phyloP scores from a whole-genome alignment of 2,329 filamentous ascomycete genomes.

The Fusarium piperis region DNA sequence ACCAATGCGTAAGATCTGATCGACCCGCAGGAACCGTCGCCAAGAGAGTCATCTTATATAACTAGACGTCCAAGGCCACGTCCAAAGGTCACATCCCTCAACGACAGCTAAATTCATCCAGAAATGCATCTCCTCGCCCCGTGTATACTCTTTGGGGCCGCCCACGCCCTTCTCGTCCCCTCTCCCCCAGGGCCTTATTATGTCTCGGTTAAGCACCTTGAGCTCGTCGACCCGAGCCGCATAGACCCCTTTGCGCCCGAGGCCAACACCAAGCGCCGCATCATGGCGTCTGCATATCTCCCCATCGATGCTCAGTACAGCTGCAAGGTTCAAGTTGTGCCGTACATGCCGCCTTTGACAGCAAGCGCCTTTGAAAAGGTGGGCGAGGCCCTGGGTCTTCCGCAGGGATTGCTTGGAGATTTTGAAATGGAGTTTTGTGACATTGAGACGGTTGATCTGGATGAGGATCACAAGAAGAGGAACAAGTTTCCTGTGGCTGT shows the following conservation, averaged over 20 bases:
- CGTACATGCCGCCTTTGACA: conserved; percentile 17
- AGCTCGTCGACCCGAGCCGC: conserved; percentile 10
- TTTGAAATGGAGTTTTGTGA: conserved; percentile 24
- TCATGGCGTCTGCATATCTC: conserved; percentile 23
- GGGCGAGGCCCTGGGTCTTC: conserved; percentile 5
- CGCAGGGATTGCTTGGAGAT: conserved; percentile 1
- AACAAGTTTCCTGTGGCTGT: conserved; percentile 33
- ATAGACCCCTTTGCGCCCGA: conserved; percentile 12
- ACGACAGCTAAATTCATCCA: background rate
- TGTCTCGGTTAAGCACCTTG: conserved; percentile 6
- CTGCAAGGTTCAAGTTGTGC: conserved; percentile 3
- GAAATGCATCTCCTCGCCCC: background rate
- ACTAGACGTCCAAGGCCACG: background rate
- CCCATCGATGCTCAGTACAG: conserved; percentile 6
- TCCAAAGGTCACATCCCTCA: background rate
- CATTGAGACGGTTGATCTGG: conserved; percentile 1
- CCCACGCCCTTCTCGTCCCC: conserved; percentile 4
- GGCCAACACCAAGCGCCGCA: conserved; percentile 2
- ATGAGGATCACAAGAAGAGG: background rate
- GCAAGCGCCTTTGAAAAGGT: conserved; percentile 5
- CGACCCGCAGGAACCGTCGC: background rate
- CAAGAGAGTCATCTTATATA: background rate
- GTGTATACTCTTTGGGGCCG: background rate
- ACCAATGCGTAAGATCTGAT: background rate
- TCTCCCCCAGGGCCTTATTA: background rate